Conservation (phyloP, 202 grass and related monocot genomes). For the Setaria viridis region DNA sequence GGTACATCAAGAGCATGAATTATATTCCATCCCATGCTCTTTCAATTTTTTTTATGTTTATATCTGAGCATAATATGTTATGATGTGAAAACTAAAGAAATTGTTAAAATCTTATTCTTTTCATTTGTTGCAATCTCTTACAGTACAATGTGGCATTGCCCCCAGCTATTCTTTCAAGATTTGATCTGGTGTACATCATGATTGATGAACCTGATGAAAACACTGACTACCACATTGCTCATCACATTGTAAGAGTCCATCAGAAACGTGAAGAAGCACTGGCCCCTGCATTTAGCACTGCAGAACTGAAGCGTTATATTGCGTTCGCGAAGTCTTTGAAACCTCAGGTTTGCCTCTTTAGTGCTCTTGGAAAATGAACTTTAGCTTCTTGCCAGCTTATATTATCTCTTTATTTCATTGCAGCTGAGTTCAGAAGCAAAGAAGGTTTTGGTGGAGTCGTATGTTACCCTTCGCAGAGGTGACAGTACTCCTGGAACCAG, state of each 20-base stretch:
- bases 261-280: slow-evolving; percentile 95
- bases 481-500: slow-evolving; percentile 91
- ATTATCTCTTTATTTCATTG: slow-evolving; percentile 41
- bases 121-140: slow-evolving; percentile 32
- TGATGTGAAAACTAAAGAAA: slow-evolving; percentile 39
- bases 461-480: slow-evolving; percentile 84
- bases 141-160: slow-evolving; percentile 98
- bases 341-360: slow-evolving; percentile 73
- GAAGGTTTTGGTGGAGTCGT: slow-evolving; percentile 89
- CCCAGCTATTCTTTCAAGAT: slow-evolving; percentile 97
- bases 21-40: background rate
- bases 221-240: slow-evolving; percentile 97
- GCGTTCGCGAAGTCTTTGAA: slow-evolving; percentile 85
- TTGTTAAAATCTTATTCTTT: slow-evolving; percentile 46
- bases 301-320: slow-evolving; percentile 93
- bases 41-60: background rate
- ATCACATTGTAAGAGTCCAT: slow-evolving; percentile 99
- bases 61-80: slow-evolving; percentile 22
- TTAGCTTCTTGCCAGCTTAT: slow-evolving; percentile 41
- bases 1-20: slow-evolving; percentile 44
- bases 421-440: slow-evolving; percentile 92
- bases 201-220: slow-evolving; percentile 99
- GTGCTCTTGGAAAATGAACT: slow-evolving; percentile 1
- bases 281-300: slow-evolving; percentile 84
- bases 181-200: slow-evolving; percentile 99